Evolutionary conservation across 352 stramenopile genomes (phyloP), one percentile per base, ranked within the genome.

Genomic region (Phytophthora vignae): DNA sequence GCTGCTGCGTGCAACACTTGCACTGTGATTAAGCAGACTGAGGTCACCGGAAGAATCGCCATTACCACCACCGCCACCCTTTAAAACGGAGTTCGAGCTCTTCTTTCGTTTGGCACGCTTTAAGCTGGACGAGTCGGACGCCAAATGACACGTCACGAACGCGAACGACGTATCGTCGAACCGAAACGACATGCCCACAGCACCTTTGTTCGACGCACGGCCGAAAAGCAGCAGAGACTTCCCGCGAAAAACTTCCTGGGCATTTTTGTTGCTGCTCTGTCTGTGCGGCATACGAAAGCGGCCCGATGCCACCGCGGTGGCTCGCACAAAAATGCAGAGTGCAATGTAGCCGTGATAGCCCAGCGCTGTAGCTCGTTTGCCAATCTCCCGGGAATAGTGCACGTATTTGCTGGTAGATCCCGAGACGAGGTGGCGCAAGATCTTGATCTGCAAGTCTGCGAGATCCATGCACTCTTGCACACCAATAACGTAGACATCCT

Each of bases 391-490:
- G 22, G 81, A 90, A 63, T 91, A 97, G 55, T 93, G 81, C 15
- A 87, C 76, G 27, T 93, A 97, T 66, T 88, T 87, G 12, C 79
- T 64, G 10, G 74, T 82, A 9, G 84, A 88, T 9, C 73, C 81
- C 0, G 74, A 62, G 15, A 85, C 73, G 40, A 95, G 77, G 50
- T 96, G 79, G 9, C 86, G 76, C 31, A 85, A 60, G 15, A 97
- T 82, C 44, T 90, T 91, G 25, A 76, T 72, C 49, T 92, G 82
- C 8, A 97, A 63, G 36, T 93, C 86, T 7, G 60, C 76, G 44
- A 97, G 74, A 52, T 95, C 79, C 81, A 97, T 94, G 74, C 93
- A 98, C 70, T 98, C 93, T 66, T 98, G 91, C 7, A 97, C 83
- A n/a, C 90, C 93, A 48, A 98, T 93, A 12, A 96, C 90, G 49